Percentiles rank a stretch among this genome's conserved stretches.
Evolutionary conservation across 2,329 filamentous ascomycete genomes (phyloP).

Genomic region (Emmonsiellopsis sp.): DNA sequence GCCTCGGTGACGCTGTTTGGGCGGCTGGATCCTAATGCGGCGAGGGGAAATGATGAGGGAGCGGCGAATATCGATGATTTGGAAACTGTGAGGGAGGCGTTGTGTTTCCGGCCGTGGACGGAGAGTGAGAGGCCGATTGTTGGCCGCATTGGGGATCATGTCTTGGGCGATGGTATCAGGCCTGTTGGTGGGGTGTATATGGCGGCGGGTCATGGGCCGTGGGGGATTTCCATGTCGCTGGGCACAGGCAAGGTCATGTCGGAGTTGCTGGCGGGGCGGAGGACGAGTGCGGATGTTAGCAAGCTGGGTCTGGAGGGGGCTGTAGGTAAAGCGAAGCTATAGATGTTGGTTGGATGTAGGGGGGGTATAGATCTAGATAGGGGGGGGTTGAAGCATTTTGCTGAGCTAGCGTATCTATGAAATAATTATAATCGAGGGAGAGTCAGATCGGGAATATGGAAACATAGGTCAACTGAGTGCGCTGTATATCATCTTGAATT

Average conservation of each 20-base stretch:
- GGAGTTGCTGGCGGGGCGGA: conserved; percentile 56
- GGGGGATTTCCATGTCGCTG: conserved; percentile 58
- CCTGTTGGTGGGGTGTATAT: conserved; percentile 57
- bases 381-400: too few species aligned
- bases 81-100: conserved; percentile 53
- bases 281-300: conserved; percentile 52
- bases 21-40: conserved; percentile 11
- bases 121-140: conserved; percentile 56
- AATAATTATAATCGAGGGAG: too few species aligned
- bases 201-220: conserved; percentile 65
- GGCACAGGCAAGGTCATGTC: conserved; percentile 64
- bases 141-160: conserved; percentile 45
- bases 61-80: conserved; percentile 41
- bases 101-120: conserved; percentile 68
- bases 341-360: not conserved
- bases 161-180: conserved; percentile 43
- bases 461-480: too few species aligned
- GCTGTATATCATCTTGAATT: too few species aligned
- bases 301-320: conserved; percentile 32
- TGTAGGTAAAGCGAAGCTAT: conserved; percentile 1
- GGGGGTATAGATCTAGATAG: not conserved
- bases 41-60: conserved; percentile 12
- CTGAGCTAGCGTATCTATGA: too few species aligned
- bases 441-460: too few species aligned
- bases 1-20: conserved; percentile 28